Base-by-base conservation (phyloP, 2,329 filamentous ascomycete species). In the Ophiostoma himal-ulmi region DNA sequence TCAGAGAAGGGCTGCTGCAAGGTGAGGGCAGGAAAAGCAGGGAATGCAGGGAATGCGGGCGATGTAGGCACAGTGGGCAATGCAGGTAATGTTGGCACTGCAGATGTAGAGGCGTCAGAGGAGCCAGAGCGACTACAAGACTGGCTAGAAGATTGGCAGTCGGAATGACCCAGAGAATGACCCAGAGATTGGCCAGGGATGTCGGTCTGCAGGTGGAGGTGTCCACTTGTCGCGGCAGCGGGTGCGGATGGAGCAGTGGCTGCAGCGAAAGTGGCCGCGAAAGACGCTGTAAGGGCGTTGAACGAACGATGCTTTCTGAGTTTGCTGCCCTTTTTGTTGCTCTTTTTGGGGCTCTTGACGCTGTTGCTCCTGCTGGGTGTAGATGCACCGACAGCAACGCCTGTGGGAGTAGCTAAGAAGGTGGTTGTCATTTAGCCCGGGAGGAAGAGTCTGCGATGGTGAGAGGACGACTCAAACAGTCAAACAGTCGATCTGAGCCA, bases 351-450 rank as follows among this genome's bases (percentile, higher is more conserved):
- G 36, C 7, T 44, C 17, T 22, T 37, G 64, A 20, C 22, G 67
- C 57, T 26, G 71, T 34, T 68, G 70, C 44, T 71, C 54, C 44
- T 67, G 65, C 22, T 52, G 65, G 65, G 37, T 54, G 68, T 10
- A 64, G 70, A 60, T 60, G 67, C 67, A 39, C 54, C 30, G 37
- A 20, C 68, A 69, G 68, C 30, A 57, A 48, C 64, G 64, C 22
- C 64, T 7, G 62, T 37, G 54, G 65, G 36, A 48, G 68, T 57
- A 65, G 65, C 39, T 37, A 68, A 52, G 41, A 66, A 37, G 60
- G 69, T 20, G 66, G 68, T 65, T 60, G 72, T 71, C 71, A 71
- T 73, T 73, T 70, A 71, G 36, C 26, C 34, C 22, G 34, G n/a
- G 20, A 39, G 34, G 17, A 11, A 22, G 36, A 30, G 26, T 30